Evolutionary conservation across 805 yeast genomes (phyloP).

Genomic region (Barnettozyma wickerhamii): DNA sequence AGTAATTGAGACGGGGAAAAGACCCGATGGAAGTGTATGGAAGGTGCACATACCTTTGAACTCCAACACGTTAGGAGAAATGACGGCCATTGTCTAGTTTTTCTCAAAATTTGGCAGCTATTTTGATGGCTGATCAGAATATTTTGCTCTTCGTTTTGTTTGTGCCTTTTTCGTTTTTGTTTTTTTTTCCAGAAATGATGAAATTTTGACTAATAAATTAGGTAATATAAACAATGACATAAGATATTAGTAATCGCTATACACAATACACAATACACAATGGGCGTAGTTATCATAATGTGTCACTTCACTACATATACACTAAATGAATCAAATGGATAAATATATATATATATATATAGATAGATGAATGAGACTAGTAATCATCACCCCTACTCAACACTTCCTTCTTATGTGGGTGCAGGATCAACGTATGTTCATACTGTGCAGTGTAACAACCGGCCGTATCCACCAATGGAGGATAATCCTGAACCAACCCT

Average conservation of each 20-base stretch:
- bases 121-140: slow-evolving; percentile 2
- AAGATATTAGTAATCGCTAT: too few species aligned
- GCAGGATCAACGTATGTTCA: slow-evolving; percentile 90
- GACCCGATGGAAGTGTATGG: not conserved
- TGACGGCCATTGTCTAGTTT: slow-evolving; percentile 41
- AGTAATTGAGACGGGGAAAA: too few species aligned
- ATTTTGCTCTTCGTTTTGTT: too few species aligned
- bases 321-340: not conserved
- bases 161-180: too few species aligned
- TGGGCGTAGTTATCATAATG: too few species aligned
- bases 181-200: too few species aligned
- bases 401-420: slow-evolving; percentile 90
- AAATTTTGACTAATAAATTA: not conserved
- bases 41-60: slow-evolving; percentile 61
- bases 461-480: slow-evolving; percentile 78
- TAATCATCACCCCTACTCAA: slow-evolving; percentile 95
- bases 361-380: slow-evolving; percentile 27
- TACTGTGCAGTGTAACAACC: slow-evolving; percentile 95
- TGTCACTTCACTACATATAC: slow-evolving; percentile 1
- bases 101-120: not conserved
- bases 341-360: slow-evolving; percentile 1
- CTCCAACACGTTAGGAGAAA: slow-evolving; percentile 68
- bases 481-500: slow-evolving; percentile 90
- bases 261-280: too few species aligned
- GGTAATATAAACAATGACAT: too few species aligned